Evolutionary conservation across 129 eudicot genomes (phyloP).

Genomic region (Chrysanthemum lavandulifolium): DNA sequence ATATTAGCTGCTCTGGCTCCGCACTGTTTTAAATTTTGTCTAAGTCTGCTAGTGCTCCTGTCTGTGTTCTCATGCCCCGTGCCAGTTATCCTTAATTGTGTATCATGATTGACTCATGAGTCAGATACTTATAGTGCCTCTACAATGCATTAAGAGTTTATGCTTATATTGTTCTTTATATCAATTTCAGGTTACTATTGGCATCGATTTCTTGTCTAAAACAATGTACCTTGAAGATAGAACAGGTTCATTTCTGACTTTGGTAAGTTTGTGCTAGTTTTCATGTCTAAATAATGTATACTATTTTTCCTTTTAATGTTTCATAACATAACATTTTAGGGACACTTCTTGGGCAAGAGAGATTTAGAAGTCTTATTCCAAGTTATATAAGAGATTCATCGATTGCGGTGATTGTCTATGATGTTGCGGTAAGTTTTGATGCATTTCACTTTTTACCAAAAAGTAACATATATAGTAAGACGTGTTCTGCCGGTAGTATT

Average conservation of each 20-base stretch:
- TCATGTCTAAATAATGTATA: background rate
- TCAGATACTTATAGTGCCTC: no score
- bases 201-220: no score
- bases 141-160: no score
- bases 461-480: background rate
- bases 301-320: background rate
- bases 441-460: background rate
- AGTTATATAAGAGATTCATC: constrained; percentile 93
- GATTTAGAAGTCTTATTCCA: constrained; percentile 88
- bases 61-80: background rate
- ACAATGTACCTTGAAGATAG: no score
- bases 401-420: constrained; percentile 77
- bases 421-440: constrained; percentile 69
- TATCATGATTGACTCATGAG: no score
- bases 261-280: constrained; percentile 43
- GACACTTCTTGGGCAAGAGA: constrained; percentile 95
- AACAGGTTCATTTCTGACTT: no score
- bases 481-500: background rate
- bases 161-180: no score
- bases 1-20: no score
- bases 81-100: background rate
- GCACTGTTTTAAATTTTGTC: no score
- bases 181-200: no score
- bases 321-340: constrained; percentile 39
- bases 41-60: no score